A percentile compares a stretch with the other conserved stretches of the same genome.
phyloP scores from a whole-genome alignment of 345 rosid genomes.

The Mallotus nudiflorus region DNA sequence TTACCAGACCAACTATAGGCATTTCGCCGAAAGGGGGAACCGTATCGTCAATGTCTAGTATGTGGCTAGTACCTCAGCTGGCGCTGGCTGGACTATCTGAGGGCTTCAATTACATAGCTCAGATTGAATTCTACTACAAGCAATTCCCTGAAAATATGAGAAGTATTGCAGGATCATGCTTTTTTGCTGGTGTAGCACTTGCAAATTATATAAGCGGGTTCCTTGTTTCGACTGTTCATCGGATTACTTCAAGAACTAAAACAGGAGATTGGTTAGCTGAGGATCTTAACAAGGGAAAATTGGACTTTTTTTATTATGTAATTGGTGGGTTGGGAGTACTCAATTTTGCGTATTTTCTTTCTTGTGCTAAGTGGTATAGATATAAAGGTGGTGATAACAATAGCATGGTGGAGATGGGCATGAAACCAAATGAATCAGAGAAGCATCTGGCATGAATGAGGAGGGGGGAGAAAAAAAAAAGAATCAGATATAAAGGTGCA shows the following conservation, averaged over 20 bases:
- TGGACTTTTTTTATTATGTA: conserved; percentile 25
- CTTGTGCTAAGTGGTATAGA: conserved; percentile 17
- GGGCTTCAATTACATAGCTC: conserved; percentile 17
- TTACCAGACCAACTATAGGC: conserved; percentile 11
- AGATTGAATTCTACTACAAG: conserved; percentile 29
- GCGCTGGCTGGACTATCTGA: conserved; percentile 22
- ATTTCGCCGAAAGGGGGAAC: background rate
- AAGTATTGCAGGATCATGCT: conserved; percentile 19
- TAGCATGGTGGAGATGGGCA: too few relatives aligned
- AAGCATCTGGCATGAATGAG: too few relatives aligned
- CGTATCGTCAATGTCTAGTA: conserved; percentile 12
- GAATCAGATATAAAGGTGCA: too few relatives aligned
- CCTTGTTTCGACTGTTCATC: conserved; percentile 17
- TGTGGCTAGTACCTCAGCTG: conserved; percentile 26
- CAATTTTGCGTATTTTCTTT: conserved; percentile 27
- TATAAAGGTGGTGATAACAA: too few relatives aligned
- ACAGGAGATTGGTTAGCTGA: conserved; percentile 27
- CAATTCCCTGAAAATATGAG: conserved; percentile 35
- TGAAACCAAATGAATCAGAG: too few relatives aligned
- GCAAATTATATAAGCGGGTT: conserved; percentile 9
- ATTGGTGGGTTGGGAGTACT: conserved; percentile 18
- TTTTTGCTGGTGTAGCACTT: conserved; percentile 7
- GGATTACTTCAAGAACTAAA: background rate
- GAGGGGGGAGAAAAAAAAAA: too few relatives aligned
- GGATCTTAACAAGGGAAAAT: conserved; percentile 27